Conservation (phyloP, 352 stramenopile species). For the Globisporangium nunn region DNA sequence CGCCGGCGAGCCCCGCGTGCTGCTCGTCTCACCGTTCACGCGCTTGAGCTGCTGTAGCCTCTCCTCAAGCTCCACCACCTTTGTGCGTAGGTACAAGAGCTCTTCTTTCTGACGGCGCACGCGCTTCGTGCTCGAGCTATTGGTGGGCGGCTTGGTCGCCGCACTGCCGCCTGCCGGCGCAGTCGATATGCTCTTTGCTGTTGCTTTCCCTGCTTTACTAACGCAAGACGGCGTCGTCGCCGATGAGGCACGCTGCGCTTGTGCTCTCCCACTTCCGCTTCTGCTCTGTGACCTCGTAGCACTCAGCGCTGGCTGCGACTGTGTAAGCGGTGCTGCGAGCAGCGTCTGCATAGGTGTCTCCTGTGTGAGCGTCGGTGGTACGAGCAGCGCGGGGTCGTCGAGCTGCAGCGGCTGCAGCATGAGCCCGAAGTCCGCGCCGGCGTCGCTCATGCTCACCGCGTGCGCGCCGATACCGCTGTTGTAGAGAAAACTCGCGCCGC, state of each 20-base stretch:
- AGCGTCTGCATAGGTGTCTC: conserved; percentile 9
- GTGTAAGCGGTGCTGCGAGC: conserved; percentile 2
- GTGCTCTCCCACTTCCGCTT: not conserved
- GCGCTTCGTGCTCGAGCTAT: conserved; percentile 14
- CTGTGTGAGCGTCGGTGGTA: not conserved
- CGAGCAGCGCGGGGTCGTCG: conserved; percentile 1
- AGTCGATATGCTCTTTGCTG: not conserved
- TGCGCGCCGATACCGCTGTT: not conserved
- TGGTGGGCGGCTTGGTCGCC: not conserved
- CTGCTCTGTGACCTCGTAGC: not conserved
- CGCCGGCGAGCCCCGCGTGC: conserved; percentile 4
- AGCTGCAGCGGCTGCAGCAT: conserved; percentile 14
- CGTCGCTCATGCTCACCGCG: conserved; percentile 1
- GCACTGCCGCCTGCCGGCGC: not conserved
- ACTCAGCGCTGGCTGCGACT: not conserved
- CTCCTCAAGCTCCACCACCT: conserved; percentile 19
- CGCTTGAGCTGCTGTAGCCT: conserved; percentile 12
- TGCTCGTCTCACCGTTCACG: conserved; percentile 5
- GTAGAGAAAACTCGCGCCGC: conserved; percentile 1
- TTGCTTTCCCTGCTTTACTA: not conserved
- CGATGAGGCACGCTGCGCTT: not conserved
- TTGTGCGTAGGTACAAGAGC: conserved; percentile 13
- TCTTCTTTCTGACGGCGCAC: conserved; percentile 18
- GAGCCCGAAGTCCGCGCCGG: conserved; percentile 6
- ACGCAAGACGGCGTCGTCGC: no score